Evolutionary conservation across 208 protist genomes (phyloP).

Genomic region (Crithidia thermophila): DNA sequence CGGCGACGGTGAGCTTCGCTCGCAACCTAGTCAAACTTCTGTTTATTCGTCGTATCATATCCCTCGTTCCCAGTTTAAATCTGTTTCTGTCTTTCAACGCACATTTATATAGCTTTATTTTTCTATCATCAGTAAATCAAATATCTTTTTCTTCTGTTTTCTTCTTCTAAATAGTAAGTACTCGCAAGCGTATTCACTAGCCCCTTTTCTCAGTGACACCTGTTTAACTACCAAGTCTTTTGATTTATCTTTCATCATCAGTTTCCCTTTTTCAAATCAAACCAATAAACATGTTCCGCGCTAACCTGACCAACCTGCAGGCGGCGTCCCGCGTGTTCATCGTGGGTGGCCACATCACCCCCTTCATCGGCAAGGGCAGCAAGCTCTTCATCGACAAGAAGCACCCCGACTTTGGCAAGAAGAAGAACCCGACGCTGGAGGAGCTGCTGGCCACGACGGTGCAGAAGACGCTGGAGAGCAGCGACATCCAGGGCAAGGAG

Average conservation of each 20-base stretch:
- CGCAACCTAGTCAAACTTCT: not conserved
- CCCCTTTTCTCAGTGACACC: no score
- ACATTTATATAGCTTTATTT: no score
- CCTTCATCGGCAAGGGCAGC: slow-evolving; percentile 91
- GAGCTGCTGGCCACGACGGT: slow-evolving; percentile 68
- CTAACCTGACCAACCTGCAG: slow-evolving; percentile 20
- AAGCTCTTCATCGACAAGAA: slow-evolving; percentile 92
- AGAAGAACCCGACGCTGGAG: slow-evolving; percentile 85
- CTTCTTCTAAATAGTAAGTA: not conserved
- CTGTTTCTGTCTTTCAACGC: slow-evolving; percentile 11
- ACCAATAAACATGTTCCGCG: slow-evolving; percentile 36
- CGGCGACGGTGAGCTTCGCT: not conserved
- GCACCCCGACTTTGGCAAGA: slow-evolving; percentile 90
- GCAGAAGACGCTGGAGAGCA: slow-evolving; percentile 57
- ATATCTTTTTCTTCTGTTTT: not conserved
- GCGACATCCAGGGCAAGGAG: slow-evolving; percentile 50
- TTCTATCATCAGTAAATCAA: not conserved
- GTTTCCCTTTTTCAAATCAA: slow-evolving; percentile 7
- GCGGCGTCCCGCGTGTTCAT: slow-evolving; percentile 72
- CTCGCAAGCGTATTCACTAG: no score
- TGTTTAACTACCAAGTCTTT: slow-evolving; percentile 5
- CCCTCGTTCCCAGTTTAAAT: slow-evolving; percentile 1
- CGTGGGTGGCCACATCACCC: slow-evolving; percentile 83
- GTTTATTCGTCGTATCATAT: slow-evolving; percentile 18
- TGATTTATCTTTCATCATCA: slow-evolving; percentile 6